Conservation (phyloP, 495 filamentous ascomycete species). For the Xylaria venustula region DNA sequence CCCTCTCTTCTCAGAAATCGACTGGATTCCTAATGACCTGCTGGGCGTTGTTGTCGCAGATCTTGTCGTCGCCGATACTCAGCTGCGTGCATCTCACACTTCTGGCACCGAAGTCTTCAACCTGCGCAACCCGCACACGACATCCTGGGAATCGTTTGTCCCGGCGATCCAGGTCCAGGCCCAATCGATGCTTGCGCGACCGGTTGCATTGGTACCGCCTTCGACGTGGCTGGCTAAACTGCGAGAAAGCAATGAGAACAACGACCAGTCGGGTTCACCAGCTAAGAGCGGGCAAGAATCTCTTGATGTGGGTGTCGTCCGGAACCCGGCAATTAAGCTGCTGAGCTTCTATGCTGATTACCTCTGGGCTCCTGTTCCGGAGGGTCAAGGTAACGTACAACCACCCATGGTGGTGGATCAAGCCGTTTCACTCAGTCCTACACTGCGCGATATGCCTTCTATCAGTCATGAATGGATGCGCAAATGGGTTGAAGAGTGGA, state of each 20-base stretch:
- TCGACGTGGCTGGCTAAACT: background rate
- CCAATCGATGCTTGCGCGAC: no score
- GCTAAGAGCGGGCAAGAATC: background rate
- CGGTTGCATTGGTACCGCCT: no score
- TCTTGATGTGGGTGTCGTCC: slow-evolving; percentile 2
- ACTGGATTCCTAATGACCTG: slow-evolving; percentile 51
- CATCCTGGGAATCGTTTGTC: background rate
- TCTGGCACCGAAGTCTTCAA: slow-evolving; percentile 6
- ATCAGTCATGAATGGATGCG: slow-evolving; percentile 14
- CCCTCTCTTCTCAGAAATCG: slow-evolving; percentile 33
- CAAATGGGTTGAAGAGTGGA: slow-evolving; percentile 27
- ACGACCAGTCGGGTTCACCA: background rate
- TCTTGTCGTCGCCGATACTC: slow-evolving; percentile 23
- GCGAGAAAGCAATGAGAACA: background rate
- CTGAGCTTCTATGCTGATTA: slow-evolving; percentile 7
- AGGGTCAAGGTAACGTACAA: background rate
- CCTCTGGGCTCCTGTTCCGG: slow-evolving; percentile 2
- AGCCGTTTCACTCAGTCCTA: slow-evolving; percentile 8
- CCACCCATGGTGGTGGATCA: slow-evolving; percentile 2
- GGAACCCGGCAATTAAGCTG: slow-evolving; percentile 5
- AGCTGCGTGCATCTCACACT: background rate
- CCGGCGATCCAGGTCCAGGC: background rate
- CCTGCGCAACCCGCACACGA: slow-evolving; percentile 1
- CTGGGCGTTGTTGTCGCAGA: slow-evolving; percentile 29
- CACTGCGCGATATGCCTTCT: slow-evolving; percentile 14